Conservation (phyloP, 2,329 filamentous ascomycete species). For the Parascedosporium putredinis region DNA sequence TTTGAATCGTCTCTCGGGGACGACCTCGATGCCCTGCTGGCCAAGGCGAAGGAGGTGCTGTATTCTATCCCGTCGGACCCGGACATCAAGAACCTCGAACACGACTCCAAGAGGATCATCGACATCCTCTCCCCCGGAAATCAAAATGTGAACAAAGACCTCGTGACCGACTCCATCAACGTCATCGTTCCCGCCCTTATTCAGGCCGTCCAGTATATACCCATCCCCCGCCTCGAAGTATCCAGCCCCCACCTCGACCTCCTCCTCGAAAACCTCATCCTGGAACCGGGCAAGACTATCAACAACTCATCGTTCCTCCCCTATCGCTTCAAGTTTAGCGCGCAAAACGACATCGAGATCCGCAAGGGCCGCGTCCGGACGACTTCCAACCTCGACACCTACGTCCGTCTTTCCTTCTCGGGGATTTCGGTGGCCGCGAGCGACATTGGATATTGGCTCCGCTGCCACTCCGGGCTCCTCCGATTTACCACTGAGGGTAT, state of each 20-base stretch:
- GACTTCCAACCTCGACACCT: slow-evolving; percentile 53
- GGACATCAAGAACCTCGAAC: slow-evolving; percentile 58
- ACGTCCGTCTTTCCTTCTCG: slow-evolving; percentile 68
- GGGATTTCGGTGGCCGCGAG: slow-evolving; percentile 77
- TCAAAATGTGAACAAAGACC: slow-evolving; percentile 52
- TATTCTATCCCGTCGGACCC: slow-evolving; percentile 60
- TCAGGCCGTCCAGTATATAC: slow-evolving; percentile 71
- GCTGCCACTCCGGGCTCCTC: slow-evolving; percentile 64
- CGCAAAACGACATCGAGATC: slow-evolving; percentile 78
- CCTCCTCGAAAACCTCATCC: slow-evolving; percentile 78
- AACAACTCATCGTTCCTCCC: slow-evolving; percentile 85
- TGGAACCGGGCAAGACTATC: slow-evolving; percentile 77
- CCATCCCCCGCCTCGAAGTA: slow-evolving; percentile 83
- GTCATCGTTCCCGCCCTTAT: slow-evolving; percentile 73
- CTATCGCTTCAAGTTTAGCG: slow-evolving; percentile 69
- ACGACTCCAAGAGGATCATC: slow-evolving; percentile 57
- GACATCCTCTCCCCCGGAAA: slow-evolving; percentile 58
- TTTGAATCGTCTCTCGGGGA: slow-evolving; percentile 57
- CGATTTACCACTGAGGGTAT: slow-evolving; percentile 74
- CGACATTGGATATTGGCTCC: slow-evolving; percentile 84
- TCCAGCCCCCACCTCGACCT: slow-evolving; percentile 76
- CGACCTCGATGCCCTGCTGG: slow-evolving; percentile 63
- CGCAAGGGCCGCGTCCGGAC: slow-evolving; percentile 60
- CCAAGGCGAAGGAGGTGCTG: slow-evolving; percentile 58
- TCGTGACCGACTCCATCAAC: slow-evolving; percentile 66